A percentile compares a stretch with the other conserved stretches of the same genome.
Evolutionary conservation across 2,329 filamentous ascomycete species (phyloP).

Genomic region (Sordariomycetes sp.): DNA sequence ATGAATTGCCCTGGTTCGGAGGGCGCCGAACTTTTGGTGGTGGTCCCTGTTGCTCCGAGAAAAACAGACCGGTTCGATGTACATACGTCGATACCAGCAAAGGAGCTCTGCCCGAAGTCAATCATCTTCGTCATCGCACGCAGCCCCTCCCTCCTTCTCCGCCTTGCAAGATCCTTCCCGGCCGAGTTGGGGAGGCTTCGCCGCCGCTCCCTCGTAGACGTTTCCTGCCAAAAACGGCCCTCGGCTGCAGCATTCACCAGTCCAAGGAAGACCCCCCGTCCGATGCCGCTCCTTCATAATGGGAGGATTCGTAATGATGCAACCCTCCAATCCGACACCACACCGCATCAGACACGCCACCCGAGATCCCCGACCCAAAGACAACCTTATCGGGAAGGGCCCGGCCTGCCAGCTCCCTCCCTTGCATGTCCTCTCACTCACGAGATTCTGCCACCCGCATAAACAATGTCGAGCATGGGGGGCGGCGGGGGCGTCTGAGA

Average conservation of each 20-base stretch:
- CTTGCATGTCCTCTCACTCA: neutral
- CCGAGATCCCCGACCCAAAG: neutral
- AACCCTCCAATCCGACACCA: too few relatives aligned
- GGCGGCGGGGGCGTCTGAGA: neutral
- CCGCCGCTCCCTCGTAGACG: too few relatives aligned
- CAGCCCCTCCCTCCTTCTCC: neutral
- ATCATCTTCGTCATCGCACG: neutral
- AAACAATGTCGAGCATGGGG: neutral
- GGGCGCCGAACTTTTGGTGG: too few relatives aligned
- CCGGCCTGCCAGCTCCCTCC: neutral
- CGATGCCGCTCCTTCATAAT: too few relatives aligned
- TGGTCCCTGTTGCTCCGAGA: too few relatives aligned
- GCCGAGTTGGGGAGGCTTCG: neutral
- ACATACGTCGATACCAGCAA: neutral
- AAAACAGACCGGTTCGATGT: neutral
- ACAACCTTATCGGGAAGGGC: neutral
- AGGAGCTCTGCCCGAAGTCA: neutral
- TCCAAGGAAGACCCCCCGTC: too few relatives aligned
- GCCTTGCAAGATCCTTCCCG: neutral
- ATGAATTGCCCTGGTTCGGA: too few relatives aligned
- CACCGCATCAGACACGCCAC: neutral
- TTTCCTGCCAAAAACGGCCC: too few relatives aligned
- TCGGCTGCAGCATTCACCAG: too few relatives aligned
- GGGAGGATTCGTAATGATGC: too few relatives aligned
- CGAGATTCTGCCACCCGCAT: neutral